phyloP scores from a whole-genome alignment of 345 rosid genomes.

The Salix viminalis region DNA sequence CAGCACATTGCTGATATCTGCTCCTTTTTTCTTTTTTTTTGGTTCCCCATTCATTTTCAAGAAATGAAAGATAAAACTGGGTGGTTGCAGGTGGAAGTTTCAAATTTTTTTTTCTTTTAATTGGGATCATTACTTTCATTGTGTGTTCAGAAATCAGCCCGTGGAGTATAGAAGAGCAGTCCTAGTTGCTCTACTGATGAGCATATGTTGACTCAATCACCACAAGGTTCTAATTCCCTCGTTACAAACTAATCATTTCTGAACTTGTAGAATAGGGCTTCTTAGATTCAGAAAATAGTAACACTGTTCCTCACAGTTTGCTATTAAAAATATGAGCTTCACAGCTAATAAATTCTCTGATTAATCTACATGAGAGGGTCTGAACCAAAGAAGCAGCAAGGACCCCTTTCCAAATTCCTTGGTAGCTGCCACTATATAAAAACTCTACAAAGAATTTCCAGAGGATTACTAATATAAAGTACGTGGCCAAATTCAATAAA shows the following conservation, averaged over 20 bases:
- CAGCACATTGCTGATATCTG: too few relatives aligned
- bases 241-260: background rate
- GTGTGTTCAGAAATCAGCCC: background rate
- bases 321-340: background rate
- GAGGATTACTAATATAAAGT: background rate
- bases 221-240: background rate
- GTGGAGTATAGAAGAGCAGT: background rate
- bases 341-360: background rate
- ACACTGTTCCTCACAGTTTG: background rate
- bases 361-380: background rate
- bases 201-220: background rate
- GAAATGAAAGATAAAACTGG: background rate
- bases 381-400: background rate
- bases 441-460: background rate
- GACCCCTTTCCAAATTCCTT: background rate
- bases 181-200: background rate
- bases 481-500: background rate
- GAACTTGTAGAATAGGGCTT: background rate
- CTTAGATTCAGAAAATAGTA: background rate
- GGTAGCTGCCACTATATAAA: background rate
- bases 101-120: background rate
- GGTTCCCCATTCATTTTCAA: too few relatives aligned
- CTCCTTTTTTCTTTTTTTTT: too few relatives aligned
- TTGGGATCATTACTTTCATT: background rate
- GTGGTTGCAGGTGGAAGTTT: background rate